Percentiles rank a stretch among this genome's conserved stretches.
These are phyloP conservation scores for Parathielavia appendiculata DNA, from an alignment of 495 filamentous ascomycete genomes.

Conservation along the genomic window DNA sequence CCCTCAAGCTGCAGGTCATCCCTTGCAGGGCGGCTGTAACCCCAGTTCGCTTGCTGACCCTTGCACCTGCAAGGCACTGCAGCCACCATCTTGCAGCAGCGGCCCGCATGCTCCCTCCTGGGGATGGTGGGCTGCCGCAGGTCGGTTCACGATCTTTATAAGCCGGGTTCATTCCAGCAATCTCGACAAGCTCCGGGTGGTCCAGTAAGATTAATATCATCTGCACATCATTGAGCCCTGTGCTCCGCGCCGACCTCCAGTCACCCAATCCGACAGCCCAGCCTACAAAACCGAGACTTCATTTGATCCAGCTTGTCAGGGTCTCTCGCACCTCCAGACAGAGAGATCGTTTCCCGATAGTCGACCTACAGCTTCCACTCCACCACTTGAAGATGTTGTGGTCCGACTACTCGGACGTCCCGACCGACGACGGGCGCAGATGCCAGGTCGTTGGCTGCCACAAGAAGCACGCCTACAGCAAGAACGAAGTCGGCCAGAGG, in stretches of 20 bases:
- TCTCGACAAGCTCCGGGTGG: too few relatives aligned
- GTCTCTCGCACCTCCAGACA: too few relatives aligned
- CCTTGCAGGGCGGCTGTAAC: constrained; percentile 1
- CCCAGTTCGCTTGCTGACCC: neutral
- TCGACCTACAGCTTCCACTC: too few relatives aligned
- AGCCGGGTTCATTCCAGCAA: neutral
- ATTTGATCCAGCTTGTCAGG: too few relatives aligned
- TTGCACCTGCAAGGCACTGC: constrained; percentile 11
- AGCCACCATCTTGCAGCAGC: neutral
- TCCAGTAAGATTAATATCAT: too few relatives aligned
- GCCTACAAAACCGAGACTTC: too few relatives aligned
- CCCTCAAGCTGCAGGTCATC: neutral
- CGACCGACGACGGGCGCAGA: constrained; percentile 11
- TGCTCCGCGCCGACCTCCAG: too few relatives aligned
- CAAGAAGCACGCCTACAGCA: constrained; percentile 13
- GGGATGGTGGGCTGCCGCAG: neutral
- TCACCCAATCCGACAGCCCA: too few relatives aligned
- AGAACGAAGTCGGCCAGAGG: neutral
- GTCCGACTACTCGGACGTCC: constrained; percentile 10
- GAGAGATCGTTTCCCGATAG: too few relatives aligned
- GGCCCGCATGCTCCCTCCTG: constrained; percentile 11
- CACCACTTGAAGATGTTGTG: too few relatives aligned
- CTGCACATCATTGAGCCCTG: too few relatives aligned
- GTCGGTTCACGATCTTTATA: neutral
- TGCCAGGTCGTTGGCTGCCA: constrained; percentile 16